These are phyloP conservation scores for Candida freyschussii DNA, from an alignment of 1,139 yeast genomes.

Conservation along the genomic window DNA sequence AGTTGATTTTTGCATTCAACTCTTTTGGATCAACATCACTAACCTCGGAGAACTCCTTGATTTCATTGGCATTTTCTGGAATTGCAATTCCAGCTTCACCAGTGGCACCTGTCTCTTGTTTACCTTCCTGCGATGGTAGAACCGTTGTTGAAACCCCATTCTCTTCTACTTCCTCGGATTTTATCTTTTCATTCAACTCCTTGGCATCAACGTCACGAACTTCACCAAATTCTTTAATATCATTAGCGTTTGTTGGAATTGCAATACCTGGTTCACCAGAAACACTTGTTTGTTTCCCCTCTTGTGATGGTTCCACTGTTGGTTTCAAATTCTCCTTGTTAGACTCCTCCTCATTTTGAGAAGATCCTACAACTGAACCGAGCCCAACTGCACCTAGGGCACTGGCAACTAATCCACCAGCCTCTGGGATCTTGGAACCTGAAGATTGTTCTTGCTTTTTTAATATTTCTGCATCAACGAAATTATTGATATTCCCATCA, in stretches of 20 bases:
- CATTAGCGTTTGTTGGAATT: conserved; percentile 42
- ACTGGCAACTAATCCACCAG: conserved; percentile 33
- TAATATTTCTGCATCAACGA: conserved; percentile 35
- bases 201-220: conserved; percentile 47
- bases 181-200: conserved; percentile 36
- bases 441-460: conserved; percentile 16
- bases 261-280: conserved; percentile 35
- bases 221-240: conserved; percentile 41
- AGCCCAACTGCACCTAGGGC: conserved; percentile 20
- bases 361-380: no score
- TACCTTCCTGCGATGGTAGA: conserved; percentile 47
- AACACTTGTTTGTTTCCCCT: conserved; percentile 22
- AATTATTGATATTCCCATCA: conserved; percentile 67
- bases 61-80: conserved; percentile 43
- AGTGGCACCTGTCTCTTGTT: conserved; percentile 32
- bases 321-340: conserved; percentile 13
- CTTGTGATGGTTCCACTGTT: conserved; percentile 23
- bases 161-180: conserved; percentile 20
- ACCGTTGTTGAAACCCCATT: conserved; percentile 45
- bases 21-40: conserved; percentile 34
- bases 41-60: conserved; percentile 25
- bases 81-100: conserved; percentile 61
- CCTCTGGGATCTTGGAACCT: conserved; percentile 52
- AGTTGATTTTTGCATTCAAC: conserved; percentile 36
- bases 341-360: conserved; percentile 10